Conservation (phyloP, 2,329 filamentous ascomycete genomes). For the Neoarthrinium moseri region DNA sequence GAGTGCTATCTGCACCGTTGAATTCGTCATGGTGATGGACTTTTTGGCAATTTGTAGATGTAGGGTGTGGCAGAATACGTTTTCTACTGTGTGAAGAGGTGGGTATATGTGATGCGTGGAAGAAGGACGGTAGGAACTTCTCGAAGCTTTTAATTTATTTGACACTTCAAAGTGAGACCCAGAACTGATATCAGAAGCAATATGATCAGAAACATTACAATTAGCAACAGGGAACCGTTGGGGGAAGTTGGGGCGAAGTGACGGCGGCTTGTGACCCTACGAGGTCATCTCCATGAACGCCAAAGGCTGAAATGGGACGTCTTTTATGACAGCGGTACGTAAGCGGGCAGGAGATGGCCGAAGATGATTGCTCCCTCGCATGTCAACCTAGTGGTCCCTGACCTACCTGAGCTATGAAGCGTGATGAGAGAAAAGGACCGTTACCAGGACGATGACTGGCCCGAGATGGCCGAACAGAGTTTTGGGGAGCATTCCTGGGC, state of each 20-base stretch:
- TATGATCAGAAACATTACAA: not conserved
- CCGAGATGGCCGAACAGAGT: not conserved
- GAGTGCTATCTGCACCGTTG: conserved; percentile 59
- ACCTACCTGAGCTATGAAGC: not conserved
- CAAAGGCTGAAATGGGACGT: not conserved
- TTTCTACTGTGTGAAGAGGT: not conserved
- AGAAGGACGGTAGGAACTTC: not conserved
- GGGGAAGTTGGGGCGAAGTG: not conserved
- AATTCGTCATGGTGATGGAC: conserved; percentile 30
- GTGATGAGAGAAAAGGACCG: not conserved
- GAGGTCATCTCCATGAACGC: not conserved
- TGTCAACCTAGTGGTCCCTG: not conserved
- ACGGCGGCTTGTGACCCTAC: not conserved
- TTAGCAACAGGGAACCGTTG: not conserved
- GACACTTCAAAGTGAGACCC: not conserved
- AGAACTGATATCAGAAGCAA: not conserved
- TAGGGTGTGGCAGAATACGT: no score
- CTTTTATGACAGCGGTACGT: not conserved
- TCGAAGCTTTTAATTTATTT: not conserved
- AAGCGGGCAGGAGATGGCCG: not conserved
- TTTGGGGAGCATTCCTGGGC: no score
- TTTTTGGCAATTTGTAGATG: not conserved
- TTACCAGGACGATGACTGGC: no score
- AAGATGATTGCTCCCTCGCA: not conserved
- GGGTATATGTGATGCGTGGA: not conserved